These are phyloP conservation scores for Picochlorum sp. DNA, from an alignment of 139 green algal genomes.

Conservation along the genomic window DNA sequence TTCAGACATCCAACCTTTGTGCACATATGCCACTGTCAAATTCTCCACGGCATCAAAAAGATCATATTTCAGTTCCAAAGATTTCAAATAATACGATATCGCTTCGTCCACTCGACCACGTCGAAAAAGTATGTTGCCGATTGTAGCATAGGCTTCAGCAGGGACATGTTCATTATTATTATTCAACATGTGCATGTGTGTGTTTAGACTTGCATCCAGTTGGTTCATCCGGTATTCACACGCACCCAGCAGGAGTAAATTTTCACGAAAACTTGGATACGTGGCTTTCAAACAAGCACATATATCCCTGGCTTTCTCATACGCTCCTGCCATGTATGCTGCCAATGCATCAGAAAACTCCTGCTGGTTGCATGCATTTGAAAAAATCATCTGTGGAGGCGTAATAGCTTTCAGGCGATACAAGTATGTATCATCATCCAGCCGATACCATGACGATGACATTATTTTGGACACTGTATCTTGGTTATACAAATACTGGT, in stretches of 20 bases:
- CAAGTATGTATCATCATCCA: too few relatives aligned
- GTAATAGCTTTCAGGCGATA: too few relatives aligned
- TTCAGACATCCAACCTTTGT: conserved; percentile 51
- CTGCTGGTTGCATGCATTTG: too few relatives aligned
- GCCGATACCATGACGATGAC: too few relatives aligned
- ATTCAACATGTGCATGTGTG: conserved; percentile 24
- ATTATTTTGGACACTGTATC: too few relatives aligned
- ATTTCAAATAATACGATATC: conserved; percentile 72
- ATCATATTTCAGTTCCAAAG: conserved; percentile 55
- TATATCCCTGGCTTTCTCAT: too few relatives aligned
- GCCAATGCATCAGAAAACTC: too few relatives aligned
- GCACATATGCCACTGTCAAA: conserved; percentile 57
- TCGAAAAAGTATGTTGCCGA: conserved; percentile 72
- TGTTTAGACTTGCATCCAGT: too few relatives aligned
- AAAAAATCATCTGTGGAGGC: too few relatives aligned
- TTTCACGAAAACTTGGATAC: conserved; percentile 27
- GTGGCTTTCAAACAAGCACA: too few relatives aligned
- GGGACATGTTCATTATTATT: conserved; percentile 40
- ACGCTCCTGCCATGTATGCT: too few relatives aligned
- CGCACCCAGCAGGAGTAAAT: conserved; percentile 73
- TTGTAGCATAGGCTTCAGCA: conserved; percentile 51
- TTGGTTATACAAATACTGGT: too few relatives aligned
- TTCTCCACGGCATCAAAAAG: conserved; percentile 77
- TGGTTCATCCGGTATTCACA: conserved; percentile 66
- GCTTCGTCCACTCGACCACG: conserved; percentile 68